Conservation (phyloP, 768 basidiomycete species). For the Serendipita vermifera region DNA sequence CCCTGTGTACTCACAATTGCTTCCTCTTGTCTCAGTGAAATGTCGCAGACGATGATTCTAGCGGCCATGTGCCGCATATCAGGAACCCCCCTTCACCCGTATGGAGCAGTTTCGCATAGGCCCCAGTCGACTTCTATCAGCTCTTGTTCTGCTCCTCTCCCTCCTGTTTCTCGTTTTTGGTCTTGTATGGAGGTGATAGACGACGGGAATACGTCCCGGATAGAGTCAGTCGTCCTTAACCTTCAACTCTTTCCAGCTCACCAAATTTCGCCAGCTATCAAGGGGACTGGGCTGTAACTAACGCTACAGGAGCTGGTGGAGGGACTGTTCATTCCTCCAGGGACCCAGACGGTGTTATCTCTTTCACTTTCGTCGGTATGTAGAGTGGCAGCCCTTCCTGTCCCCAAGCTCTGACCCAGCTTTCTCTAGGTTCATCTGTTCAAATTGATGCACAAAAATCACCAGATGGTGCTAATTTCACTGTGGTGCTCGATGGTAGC, state of each 20-base stretch:
- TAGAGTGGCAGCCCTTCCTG: background rate
- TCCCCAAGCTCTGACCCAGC: background rate
- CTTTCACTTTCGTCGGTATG: background rate
- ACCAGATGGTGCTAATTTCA: slow-evolving; percentile 4
- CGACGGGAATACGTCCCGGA: background rate
- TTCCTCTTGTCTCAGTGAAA: background rate
- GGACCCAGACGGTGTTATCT: background rate
- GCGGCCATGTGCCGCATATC: slow-evolving; percentile 6
- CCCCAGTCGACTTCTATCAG: background rate
- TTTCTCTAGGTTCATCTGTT: background rate
- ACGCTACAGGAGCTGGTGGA: background rate
- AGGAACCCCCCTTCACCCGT: background rate
- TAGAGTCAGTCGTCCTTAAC: background rate
- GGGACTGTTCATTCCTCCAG: slow-evolving; percentile 1
- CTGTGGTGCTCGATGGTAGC: background rate
- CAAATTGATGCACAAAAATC: background rate
- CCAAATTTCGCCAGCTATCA: background rate
- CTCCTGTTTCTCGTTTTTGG: background rate
- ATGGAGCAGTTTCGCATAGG: too few species aligned
- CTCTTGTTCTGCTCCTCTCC: background rate
- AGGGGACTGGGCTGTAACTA: background rate
- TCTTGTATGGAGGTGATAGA: slow-evolving; percentile 1
- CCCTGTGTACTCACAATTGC: background rate
- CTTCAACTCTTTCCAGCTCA: background rate
- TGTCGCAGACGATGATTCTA: background rate